Base-by-base conservation (phyloP, 2,329 filamentous ascomycete genomes). In the Alternaria ethzedia region DNA sequence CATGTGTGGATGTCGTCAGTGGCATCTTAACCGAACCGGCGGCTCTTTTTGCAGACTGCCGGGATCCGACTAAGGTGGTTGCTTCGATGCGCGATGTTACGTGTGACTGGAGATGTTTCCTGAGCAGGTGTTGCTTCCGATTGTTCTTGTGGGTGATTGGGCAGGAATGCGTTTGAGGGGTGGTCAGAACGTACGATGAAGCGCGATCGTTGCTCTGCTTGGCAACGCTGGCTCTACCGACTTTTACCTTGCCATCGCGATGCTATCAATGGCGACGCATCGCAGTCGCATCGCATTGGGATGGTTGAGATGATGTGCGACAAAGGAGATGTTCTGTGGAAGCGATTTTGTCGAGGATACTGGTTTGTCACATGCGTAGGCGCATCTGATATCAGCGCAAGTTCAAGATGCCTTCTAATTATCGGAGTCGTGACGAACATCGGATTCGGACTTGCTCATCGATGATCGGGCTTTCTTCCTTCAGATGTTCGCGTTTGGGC, bases 1-100 rank as follows among this genome's bases (percentile, higher is more conserved):
- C 61, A 63, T 63, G 45, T 30, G 47, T 32, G 41, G 58, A 43
- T 57, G 58, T 44, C 49, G 57, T 62, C 32, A 50, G 61, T 66
- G 64, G 64, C 66, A 61, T 46, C 30, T 25, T 57, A 36, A 50
- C 32, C 46, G 54, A 45, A 46, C 36, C 32, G 20, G 56, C 60
- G 50, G 60, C 56, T 55, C 56, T 45, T 46, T 46, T 28, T 43
- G 47, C 28, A 44, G 10, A 23, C 43, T 15, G 25, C 17, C 44
- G 20, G 59, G 52, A 54, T 59, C 59, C 36, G 54, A 54, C 36
- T 41, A 41, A 41, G 36, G 36, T 41, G 55, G 65, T 36, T 44
- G 21, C 59, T 21, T 47, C 30, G 23, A 58, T 15, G 49, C 4
- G 30, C 20, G 21, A 55, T 23, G 50, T 50, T 41, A 21, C 61